Base-by-base conservation (phyloP, 208 protist species). In the Trypanosoma grayi region DNA sequence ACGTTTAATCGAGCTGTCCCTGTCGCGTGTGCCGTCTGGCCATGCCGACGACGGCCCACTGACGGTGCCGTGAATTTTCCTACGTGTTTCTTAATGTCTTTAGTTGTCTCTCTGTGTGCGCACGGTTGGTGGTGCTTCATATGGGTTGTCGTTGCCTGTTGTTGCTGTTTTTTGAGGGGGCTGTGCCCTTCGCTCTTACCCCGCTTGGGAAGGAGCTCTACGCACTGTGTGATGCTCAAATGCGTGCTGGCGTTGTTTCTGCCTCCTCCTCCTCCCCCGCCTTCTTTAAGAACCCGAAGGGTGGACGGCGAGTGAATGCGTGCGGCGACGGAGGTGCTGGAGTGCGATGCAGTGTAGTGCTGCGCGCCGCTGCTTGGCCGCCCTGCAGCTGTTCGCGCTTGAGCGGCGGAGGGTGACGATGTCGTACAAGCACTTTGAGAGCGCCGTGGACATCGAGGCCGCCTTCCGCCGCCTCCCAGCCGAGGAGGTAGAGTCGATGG, bases 301-400 rank as follows among this genome's bases (percentile, higher is more conserved):
- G 34, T 39, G 34, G 34, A 39, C 11, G 34, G 11, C 34, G 34
- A 39, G 7, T 39, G 34, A 11, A n/a, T 43, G 39, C 3, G 39
- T 43, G 39, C 6, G 20, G 14, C 16, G 6, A 43, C 4, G 11
- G 39, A 43, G 11, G 14, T 43, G 34, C 5, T 4, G 6, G 28
- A 11, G 22, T 37, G 37, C 7, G 16, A 66, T 70, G 63, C 53
- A 27, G 8, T 25, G 4, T 46, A 51, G 54, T 41, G 13, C 46
- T 58, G 54, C 57, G 34, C n/a, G 63, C 8, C 30, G 30, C 7
- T 62, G 63, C 30, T 6, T 58, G 34, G 69, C 34, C 1, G 73
- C 72, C 10, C 55, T 65, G 14, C 73, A 83, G 33, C 65, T 92
- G 27, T 84, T 71, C 58, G 77, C 75, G 0, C 55, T 93, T 6